A percentile compares a stretch with the other conserved stretches of the same genome.
These are phyloP conservation scores for Leishmania arabica DNA, from an alignment of 208 protist genomes.

Conservation along the genomic window DNA sequence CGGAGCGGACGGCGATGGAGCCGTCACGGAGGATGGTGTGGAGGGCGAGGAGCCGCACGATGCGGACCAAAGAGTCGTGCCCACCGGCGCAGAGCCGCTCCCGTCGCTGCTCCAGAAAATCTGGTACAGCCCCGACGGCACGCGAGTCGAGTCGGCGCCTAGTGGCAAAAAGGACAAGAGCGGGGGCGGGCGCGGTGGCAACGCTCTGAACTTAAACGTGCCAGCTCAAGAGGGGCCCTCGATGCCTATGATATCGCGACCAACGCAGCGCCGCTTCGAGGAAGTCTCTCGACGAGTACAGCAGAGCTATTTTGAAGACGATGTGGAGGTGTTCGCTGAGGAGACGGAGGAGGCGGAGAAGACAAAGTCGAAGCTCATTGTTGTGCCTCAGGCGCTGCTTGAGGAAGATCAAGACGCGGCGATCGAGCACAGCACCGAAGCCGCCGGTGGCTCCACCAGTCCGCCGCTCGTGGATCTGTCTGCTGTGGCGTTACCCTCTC, in stretches of 20 bases:
- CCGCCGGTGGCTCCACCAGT: background rate
- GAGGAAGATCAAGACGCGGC: constrained; percentile 19
- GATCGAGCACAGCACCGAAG: constrained; percentile 15
- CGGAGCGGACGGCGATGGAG: background rate
- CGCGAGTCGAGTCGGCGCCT: constrained; percentile 22
- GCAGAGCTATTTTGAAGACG: constrained; percentile 87
- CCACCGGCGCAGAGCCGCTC: constrained; percentile 52
- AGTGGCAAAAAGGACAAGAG: constrained; percentile 12
- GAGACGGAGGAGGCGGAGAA: constrained; percentile 21
- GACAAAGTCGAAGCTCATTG: constrained; percentile 30
- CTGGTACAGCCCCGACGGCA: constrained; percentile 81
- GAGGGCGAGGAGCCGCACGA: constrained; percentile 10
- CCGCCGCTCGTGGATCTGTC: constrained; percentile 11
- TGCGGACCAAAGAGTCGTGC: constrained; percentile 20
- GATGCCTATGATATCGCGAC: constrained; percentile 17
- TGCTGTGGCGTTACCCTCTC: constrained; percentile 12
- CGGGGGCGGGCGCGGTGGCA: constrained; percentile 1
- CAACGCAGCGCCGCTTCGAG: constrained; percentile 33
- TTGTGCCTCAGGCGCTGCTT: constrained; percentile 29
- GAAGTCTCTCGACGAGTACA: constrained; percentile 84
- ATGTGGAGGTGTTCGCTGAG: constrained; percentile 60
- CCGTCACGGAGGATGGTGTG: constrained; percentile 1
- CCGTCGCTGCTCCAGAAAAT: constrained; percentile 80
- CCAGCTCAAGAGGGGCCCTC: constrained; percentile 14
- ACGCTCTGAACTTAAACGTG: constrained; percentile 7